These are phyloP conservation scores for Serpula lacrymans DNA, from an alignment of 768 basidiomycete species.

Conservation along the genomic window DNA sequence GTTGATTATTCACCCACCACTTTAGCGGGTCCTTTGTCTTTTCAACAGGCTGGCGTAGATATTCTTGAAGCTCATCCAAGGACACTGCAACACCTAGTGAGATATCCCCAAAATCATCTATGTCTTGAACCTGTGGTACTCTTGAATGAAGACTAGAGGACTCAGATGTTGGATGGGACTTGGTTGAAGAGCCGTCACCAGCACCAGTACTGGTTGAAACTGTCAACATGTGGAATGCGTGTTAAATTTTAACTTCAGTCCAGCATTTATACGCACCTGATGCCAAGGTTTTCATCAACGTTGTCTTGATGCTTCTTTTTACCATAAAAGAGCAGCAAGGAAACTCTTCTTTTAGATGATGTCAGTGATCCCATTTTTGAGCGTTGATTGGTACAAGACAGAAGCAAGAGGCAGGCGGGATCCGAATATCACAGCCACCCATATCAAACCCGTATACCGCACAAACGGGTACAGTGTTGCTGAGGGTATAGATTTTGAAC, in stretches of 20 bases:
- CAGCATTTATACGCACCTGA: no score
- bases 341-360: no score
- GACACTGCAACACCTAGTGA: background rate
- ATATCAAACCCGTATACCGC: background rate
- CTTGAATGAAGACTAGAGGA: background rate
- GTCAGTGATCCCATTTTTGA: no score
- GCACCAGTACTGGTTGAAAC: background rate
- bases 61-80: slow-evolving; percentile 9
- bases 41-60: slow-evolving; percentile 7
- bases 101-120: background rate
- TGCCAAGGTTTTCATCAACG: no score
- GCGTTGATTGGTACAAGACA: no score
- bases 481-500: background rate
- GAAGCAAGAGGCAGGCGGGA: background rate
- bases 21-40: slow-evolving; percentile 9
- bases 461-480: background rate
- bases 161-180: background rate
- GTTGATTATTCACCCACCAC: slow-evolving; percentile 13
- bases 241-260: no score
- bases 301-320: no score
- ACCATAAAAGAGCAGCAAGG: no score
- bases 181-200: background rate
- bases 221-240: background rate
- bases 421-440: background rate
- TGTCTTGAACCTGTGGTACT: background rate